These are phyloP conservation scores for Saururus chinensis DNA, from an alignment of 164 flowering plant species.

Conservation along the genomic window DNA sequence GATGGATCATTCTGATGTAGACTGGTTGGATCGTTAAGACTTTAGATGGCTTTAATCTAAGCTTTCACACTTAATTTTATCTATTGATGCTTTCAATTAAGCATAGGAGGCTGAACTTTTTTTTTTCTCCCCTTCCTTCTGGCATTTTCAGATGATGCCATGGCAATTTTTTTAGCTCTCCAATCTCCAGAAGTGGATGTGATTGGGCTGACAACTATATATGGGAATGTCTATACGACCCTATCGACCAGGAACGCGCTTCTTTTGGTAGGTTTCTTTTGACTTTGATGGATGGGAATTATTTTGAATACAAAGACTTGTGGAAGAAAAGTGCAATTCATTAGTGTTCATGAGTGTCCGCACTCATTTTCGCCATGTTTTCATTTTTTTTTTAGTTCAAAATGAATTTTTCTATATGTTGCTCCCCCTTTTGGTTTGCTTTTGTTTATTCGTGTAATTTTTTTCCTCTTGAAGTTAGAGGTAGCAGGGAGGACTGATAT, in stretches of 20 bases:
- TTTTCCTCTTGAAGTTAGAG: constrained; percentile 49
- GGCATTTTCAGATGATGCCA: constrained; percentile 73
- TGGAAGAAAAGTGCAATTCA: too few species aligned
- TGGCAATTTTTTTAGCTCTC: constrained; percentile 87
- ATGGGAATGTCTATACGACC: constrained; percentile 81
- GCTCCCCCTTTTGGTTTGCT: too few species aligned
- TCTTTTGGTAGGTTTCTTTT: constrained; percentile 49
- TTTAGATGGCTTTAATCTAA: background rate
- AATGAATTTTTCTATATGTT: too few species aligned
- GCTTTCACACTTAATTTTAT: too few species aligned
- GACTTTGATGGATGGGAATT: too few species aligned
- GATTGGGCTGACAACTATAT: constrained; percentile 84
- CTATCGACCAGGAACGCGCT: constrained; percentile 82
- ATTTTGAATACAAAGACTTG: background rate
- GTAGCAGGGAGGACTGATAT: constrained; percentile 82
- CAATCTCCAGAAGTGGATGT: constrained; percentile 76
- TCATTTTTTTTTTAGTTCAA: too few species aligned
- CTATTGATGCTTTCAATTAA: background rate
- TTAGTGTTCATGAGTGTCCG: too few species aligned
- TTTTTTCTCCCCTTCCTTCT: background rate
- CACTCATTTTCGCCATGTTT: too few species aligned
- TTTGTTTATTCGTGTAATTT: background rate
- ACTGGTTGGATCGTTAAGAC: background rate
- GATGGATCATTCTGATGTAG: background rate
- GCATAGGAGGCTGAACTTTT: background rate